Evolutionary conservation across 495 filamentous ascomycete species (phyloP).

Genomic region (Cetradonia linearis): DNA sequence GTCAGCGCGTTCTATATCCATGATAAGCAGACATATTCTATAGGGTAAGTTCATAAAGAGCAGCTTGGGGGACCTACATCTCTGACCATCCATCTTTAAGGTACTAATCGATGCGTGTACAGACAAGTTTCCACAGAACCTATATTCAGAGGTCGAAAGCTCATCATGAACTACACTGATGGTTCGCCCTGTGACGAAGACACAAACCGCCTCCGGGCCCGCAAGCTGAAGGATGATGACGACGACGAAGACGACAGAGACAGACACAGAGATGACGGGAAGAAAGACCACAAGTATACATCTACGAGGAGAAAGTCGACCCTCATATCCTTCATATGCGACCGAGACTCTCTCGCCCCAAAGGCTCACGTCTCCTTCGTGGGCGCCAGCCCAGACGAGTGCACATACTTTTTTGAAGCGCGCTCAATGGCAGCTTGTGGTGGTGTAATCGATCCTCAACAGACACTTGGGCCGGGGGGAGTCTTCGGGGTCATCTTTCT

Average conservation of each 20-base stretch:
- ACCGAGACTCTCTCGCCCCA: conserved; percentile 54
- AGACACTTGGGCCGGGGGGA: conserved; percentile 66
- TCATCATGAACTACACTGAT: conserved; percentile 82
- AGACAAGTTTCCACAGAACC: conserved; percentile 60
- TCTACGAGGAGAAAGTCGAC: conserved; percentile 63
- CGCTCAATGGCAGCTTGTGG: conserved; percentile 79
- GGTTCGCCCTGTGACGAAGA: conserved; percentile 65
- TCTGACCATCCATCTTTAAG: neutral
- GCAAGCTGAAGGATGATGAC: conserved; percentile 34
- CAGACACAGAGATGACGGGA: conserved; percentile 34
- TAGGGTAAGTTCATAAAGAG: conserved; percentile 51
- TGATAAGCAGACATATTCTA: conserved; percentile 64
- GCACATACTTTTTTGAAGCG: conserved; percentile 96
- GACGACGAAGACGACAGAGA: conserved; percentile 30
- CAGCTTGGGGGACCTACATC: neutral
- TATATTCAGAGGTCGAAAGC: conserved; percentile 75
- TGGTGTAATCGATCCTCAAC: conserved; percentile 48
- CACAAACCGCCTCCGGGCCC: conserved; percentile 19
- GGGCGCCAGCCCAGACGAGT: conserved; percentile 71
- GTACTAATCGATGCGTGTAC: conserved; percentile 8
- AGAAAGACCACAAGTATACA: conserved; percentile 30
- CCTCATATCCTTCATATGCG: conserved; percentile 88
- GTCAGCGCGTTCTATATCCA: conserved; percentile 82
- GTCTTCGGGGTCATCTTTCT: conserved; percentile 83
- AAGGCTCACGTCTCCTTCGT: conserved; percentile 68